Percentiles rank a stretch among this genome's conserved stretches.
Conservation (phyloP, 1,284 basidiomycete species). For the Ceratobasidium sp. region DNA sequence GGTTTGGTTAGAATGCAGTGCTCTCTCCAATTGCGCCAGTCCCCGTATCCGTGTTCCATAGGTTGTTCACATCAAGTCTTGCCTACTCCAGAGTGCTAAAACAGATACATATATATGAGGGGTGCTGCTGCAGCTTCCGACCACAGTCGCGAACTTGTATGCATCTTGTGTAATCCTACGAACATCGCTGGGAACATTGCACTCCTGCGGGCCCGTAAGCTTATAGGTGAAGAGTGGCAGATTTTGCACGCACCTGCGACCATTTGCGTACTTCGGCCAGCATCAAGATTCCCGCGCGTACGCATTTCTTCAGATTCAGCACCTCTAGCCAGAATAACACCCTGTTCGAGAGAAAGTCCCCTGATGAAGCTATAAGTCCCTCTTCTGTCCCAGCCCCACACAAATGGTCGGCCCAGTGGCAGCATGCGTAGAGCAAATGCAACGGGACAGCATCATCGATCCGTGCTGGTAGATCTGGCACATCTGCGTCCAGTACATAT, state of each 20-base stretch:
- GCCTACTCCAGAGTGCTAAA: background rate
- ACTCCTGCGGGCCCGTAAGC: background rate
- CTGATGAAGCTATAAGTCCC: background rate
- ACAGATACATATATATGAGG: background rate
- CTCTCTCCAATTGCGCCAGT: background rate
- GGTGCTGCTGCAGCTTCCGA: background rate
- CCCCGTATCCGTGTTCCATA: background rate
- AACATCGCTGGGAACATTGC: background rate
- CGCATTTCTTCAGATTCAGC: background rate
- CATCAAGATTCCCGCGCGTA: background rate
- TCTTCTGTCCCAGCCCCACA: too few species aligned
- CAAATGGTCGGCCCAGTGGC: constrained; percentile 6
- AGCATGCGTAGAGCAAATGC: constrained; percentile 13
- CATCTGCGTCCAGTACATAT: too few species aligned
- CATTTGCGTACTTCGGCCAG: background rate
- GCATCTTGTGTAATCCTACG: background rate
- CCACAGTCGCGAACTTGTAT: background rate
- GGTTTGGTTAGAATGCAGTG: background rate
- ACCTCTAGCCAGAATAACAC: constrained; percentile 16
- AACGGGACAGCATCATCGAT: background rate
- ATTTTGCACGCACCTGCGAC: background rate
- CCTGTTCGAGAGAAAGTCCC: too few species aligned
- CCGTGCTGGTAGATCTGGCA: too few species aligned
- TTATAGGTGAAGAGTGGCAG: background rate
- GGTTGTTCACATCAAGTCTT: background rate